Evolutionary conservation across 495 filamentous ascomycete genomes (phyloP).

Genomic region (Filosporella fistucella): DNA sequence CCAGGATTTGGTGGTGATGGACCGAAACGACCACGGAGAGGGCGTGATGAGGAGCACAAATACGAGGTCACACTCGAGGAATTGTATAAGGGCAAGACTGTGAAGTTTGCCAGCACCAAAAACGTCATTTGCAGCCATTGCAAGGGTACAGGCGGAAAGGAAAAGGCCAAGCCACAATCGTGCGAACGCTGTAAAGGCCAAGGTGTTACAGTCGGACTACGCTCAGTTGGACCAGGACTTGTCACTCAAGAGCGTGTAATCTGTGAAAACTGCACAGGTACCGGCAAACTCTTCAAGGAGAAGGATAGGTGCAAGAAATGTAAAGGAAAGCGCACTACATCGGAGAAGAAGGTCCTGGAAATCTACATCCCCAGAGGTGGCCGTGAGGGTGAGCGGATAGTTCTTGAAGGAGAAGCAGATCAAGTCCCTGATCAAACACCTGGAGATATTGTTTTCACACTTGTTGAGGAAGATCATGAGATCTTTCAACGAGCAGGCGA

Average conservation of each 20-base stretch:
- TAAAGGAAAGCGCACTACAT: slow-evolving; percentile 78
- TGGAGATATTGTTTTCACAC: slow-evolving; percentile 85
- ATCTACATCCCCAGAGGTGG: slow-evolving; percentile 92
- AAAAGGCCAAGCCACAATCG: slow-evolving; percentile 79
- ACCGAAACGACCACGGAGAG: slow-evolving; percentile 59
- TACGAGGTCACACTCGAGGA: slow-evolving; percentile 91
- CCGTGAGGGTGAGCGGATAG: slow-evolving; percentile 82
- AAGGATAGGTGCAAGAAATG: slow-evolving; percentile 99
- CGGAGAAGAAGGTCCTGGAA: slow-evolving; percentile 89
- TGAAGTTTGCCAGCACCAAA: slow-evolving; percentile 90
- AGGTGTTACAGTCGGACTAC: slow-evolving; percentile 67
- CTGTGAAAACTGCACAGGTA: slow-evolving; percentile 76
- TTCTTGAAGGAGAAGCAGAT: slow-evolving; percentile 91
- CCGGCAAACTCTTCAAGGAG: slow-evolving; percentile 79
- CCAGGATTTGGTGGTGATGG: slow-evolving; percentile 37
- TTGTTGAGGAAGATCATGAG: slow-evolving; percentile 77
- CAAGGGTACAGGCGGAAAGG: slow-evolving; percentile 87
- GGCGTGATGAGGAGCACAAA: slow-evolving; percentile 79
- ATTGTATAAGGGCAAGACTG: slow-evolving; percentile 96
- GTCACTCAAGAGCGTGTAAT: slow-evolving; percentile 67
- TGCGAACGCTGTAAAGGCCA: slow-evolving; percentile 79
- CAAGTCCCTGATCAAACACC: slow-evolving; percentile 88
- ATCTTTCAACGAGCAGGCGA: slow-evolving; percentile 75
- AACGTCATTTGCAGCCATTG: slow-evolving; percentile 83
- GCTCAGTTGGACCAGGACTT: slow-evolving; percentile 74